Evolutionary conservation across 1,284 basidiomycete genomes (phyloP).

Genomic region (Pseudomicrostroma phylloplanum): DNA sequence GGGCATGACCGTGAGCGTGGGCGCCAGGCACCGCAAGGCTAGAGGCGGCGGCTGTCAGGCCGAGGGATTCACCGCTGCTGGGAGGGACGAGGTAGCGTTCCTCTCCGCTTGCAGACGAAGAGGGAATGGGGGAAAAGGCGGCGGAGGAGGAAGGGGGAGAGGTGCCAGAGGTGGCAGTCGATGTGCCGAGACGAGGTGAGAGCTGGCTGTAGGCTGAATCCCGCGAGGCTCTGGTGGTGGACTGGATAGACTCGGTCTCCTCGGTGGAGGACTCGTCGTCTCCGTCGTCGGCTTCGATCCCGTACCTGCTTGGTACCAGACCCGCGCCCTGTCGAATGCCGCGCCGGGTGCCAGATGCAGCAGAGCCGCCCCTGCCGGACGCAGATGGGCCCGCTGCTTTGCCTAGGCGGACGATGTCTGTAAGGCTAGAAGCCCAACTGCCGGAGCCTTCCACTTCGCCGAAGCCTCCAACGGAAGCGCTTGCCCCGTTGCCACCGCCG

Average conservation of each 20-base stretch:
- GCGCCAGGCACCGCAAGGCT: neutral
- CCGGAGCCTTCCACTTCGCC: constrained; percentile 4
- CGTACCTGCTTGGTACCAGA: neutral
- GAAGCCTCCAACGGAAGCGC: neutral
- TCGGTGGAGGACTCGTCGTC: constrained; percentile 6
- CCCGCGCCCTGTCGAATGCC: neutral
- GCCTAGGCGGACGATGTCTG: neutral
- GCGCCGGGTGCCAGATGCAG: neutral
- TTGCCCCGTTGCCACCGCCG: neutral
- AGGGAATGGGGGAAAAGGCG: neutral
- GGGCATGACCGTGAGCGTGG: neutral
- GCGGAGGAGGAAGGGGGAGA: neutral
- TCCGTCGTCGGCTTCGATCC: neutral
- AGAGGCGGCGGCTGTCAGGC: too few relatives aligned
- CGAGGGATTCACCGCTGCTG: constrained; percentile 1
- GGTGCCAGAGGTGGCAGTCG: neutral
- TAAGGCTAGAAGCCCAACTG: neutral
- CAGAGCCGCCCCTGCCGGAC: neutral
- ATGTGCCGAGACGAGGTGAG: neutral
- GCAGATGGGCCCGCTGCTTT: neutral
- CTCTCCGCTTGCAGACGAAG: neutral
- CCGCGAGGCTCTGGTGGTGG: neutral
- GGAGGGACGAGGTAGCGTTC: neutral
- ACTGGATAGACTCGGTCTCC: neutral
- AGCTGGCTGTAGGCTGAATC: neutral